Conservation (phyloP, 768 basidiomycete genomes). For the Podaxis sp. region DNA sequence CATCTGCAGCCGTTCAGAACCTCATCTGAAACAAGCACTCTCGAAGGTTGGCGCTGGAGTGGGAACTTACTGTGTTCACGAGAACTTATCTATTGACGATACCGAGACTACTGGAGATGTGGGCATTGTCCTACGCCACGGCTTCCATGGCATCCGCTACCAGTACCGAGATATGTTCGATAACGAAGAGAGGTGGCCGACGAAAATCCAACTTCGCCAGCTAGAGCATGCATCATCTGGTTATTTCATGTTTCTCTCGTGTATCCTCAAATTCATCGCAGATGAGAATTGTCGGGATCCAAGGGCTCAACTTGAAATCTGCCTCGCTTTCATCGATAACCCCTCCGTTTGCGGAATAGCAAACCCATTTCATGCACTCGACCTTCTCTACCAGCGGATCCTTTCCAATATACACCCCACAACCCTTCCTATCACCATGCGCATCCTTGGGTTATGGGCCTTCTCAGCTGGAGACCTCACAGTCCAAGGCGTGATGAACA, state of each 20-base stretch:
- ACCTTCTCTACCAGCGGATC: not conserved
- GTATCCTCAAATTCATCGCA: constrained; percentile 1
- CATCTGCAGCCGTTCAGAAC: not conserved
- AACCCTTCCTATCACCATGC: not conserved
- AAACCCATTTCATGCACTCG: constrained; percentile 2
- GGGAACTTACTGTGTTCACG: not conserved
- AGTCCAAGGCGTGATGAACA: too few species aligned
- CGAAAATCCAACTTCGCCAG: not conserved
- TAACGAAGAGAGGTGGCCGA: not conserved
- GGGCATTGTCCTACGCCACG: not conserved
- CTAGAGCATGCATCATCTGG: not conserved
- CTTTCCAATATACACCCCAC: not conserved
- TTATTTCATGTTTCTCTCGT: not conserved
- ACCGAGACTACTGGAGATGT: not conserved
- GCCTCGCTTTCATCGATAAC: not conserved
- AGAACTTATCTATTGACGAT: not conserved
- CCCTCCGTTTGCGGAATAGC: not conserved
- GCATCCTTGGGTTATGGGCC: not conserved
- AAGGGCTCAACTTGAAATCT: not conserved
- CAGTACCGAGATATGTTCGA: not conserved
- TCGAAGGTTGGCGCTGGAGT: not conserved
- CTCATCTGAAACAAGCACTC: not conserved
- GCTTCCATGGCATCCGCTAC: not conserved
- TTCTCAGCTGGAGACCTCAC: too few species aligned
- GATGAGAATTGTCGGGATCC: not conserved